A percentile compares a stretch with the other conserved stretches of the same genome.
Evolutionary conservation across 1,284 basidiomycete genomes (phyloP).

Genomic region (Puccinia horiana): DNA sequence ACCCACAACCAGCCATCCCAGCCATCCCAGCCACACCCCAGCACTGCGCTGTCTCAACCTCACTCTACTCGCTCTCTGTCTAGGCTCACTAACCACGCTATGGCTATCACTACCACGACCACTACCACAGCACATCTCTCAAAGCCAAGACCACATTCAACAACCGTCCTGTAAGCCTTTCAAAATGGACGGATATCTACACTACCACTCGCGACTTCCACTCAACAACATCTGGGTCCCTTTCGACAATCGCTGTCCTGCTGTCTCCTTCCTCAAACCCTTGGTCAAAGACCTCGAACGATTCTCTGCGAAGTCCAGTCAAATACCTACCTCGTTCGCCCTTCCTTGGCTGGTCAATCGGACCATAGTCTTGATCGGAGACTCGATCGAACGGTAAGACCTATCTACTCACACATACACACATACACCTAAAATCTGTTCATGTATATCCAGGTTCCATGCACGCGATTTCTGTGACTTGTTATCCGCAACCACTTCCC

Average conservation of each 20-base stretch:
- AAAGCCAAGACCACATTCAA: too few species aligned
- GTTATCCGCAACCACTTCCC: neutral
- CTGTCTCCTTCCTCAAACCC: slow-evolving; percentile 7
- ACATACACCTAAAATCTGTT: neutral
- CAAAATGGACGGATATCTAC: slow-evolving; percentile 9
- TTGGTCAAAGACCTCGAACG: neutral
- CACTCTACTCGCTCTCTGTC: too few species aligned
- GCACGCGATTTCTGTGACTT: slow-evolving; percentile 36
- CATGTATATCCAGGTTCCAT: slow-evolving; percentile 22
- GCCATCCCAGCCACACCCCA: too few species aligned
- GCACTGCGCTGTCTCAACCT: too few species aligned
- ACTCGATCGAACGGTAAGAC: slow-evolving; percentile 38
- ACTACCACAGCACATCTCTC: too few species aligned
- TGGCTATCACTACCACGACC: too few species aligned
- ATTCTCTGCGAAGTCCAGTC: neutral
- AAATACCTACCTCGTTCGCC: neutral
- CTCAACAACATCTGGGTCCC: slow-evolving; percentile 28
- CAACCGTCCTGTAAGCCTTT: slow-evolving; percentile 28
- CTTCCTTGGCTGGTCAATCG: slow-evolving; percentile 39
- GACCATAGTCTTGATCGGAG: slow-evolving; percentile 35
- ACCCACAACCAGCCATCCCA: too few species aligned
- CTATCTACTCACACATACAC: neutral
- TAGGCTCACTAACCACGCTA: too few species aligned
- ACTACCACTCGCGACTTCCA: neutral
- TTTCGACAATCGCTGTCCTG: neutral